Evolutionary conservation across 352 stramenopile genomes (phyloP), one percentile per base, ranked within the genome.

Genomic region (Pythium chondricola): DNA sequence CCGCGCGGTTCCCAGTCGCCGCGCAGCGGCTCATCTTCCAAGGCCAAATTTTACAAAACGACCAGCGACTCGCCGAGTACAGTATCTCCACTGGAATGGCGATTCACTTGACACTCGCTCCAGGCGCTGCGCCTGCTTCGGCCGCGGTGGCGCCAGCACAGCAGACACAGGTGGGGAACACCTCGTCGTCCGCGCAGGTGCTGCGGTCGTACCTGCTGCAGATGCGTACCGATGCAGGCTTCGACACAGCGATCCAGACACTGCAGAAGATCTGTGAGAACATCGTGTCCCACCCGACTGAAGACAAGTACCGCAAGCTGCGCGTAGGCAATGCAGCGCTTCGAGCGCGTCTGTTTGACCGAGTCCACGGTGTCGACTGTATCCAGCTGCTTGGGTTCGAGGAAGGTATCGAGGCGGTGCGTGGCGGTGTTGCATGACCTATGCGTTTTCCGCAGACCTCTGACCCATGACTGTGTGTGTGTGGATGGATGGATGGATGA

Each of bases 21-120:
- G 74, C 76, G 16, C 82, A 93, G 66, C 82, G 82, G 9, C 64
- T 93, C 31, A 93, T 93, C 49, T 93, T 93, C 61, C 79, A 93
- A 55, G 82, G 82, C 16, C 79, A 89, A 52, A 88, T 93, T 62
- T 57, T 93, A 22, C 73, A 91, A 58, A 64, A 93, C 59, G 74
- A 69, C 39, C 81, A 84, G 42, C 40, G 61, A 9, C 53, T 93
- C 48, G 54, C 54, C 48, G 79, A 81, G 14, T 93, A 93, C 67
- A 60, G 67, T 56, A 69, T 93, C 48, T 43, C 41, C 2, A 48
- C 61, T 1, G 83, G 74, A 30, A 85, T 79, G 51, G 78, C 80
- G 22, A 43, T 93, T 45, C 83, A 93, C 42, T 59, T 93, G 45
- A 89, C 78, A 36, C 54, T 91, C 17, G 69, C 63, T 8, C 74